A percentile compares a stretch with the other conserved stretches of the same genome.
phyloP scores from a whole-genome alignment of 2,329 filamentous ascomycete species.

The Diplodia seriata region DNA sequence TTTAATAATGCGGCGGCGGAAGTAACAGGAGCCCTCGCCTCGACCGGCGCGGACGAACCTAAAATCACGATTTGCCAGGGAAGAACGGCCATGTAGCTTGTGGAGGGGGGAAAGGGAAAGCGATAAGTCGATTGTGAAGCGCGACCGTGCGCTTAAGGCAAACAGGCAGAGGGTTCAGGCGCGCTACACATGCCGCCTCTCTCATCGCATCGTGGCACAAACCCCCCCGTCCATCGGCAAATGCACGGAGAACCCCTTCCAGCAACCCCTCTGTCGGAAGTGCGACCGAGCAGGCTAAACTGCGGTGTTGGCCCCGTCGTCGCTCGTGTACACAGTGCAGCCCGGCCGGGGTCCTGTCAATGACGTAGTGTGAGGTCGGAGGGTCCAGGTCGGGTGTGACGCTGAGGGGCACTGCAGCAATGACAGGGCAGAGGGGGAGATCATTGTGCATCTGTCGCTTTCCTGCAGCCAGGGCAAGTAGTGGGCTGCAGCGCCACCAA shows the following conservation, averaged over 20 bases:
- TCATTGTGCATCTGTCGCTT: not conserved
- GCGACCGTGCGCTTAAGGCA: not conserved
- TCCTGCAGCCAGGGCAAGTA: not conserved
- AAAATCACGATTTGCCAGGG: not conserved
- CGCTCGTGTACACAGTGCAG: too few species aligned
- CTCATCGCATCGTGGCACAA: not conserved
- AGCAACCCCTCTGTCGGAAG: not conserved
- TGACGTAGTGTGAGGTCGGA: not conserved
- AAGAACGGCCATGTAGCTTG: not conserved
- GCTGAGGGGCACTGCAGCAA: not conserved
- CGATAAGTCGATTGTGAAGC: not conserved
- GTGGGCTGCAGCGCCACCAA: not conserved
- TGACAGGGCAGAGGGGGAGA: not conserved
- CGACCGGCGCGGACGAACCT: not conserved
- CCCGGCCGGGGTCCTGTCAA: not conserved
- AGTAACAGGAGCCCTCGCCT: not conserved
- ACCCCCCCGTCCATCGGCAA: not conserved
- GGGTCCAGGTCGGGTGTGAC: not conserved
- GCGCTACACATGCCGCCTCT: not conserved
- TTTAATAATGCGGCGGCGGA: slow-evolving; percentile 2
- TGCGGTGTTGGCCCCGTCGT: not conserved
- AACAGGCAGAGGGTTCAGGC: not conserved
- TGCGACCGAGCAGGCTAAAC: not conserved
- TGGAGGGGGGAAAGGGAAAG: not conserved
- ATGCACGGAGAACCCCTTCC: not conserved